Evolutionary conservation across 2,329 filamentous ascomycete genomes (phyloP).

Genomic region (Colletotrichum endophyticum): DNA sequence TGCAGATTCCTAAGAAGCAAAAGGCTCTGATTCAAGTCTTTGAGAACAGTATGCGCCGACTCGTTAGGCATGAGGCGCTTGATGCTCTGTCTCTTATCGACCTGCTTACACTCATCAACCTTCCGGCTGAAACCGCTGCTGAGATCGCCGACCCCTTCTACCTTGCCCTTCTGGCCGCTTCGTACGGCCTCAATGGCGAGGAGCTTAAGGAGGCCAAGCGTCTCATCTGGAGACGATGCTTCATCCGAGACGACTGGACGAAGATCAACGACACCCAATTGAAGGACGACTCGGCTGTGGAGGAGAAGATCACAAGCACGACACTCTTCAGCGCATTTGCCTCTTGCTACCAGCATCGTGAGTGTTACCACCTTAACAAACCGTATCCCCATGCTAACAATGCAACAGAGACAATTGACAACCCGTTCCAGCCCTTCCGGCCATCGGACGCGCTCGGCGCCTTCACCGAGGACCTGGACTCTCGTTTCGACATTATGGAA

Average conservation of each 20-base stretch:
- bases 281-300: conserved; percentile 73
- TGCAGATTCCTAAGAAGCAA: conserved; percentile 61
- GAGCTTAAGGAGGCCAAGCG: conserved; percentile 63
- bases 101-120: conserved; percentile 75
- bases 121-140: conserved; percentile 52
- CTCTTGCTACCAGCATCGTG: conserved; percentile 68
- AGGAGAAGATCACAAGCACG: conserved; percentile 67
- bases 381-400: conserved; percentile 28
- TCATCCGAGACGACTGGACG: conserved; percentile 85
- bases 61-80: conserved; percentile 76
- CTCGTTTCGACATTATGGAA: conserved; percentile 64
- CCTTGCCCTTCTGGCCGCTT: conserved; percentile 69
- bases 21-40: conserved; percentile 74
- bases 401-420: conserved; percentile 43
- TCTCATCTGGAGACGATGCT: conserved; percentile 86
- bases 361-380: conserved; percentile 20
- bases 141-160: conserved; percentile 74
- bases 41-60: conserved; percentile 69
- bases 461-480: conserved; percentile 65
- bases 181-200: conserved; percentile 58
- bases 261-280: conserved; percentile 78
- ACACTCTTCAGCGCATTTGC: conserved; percentile 71
- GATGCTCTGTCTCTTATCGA: conserved; percentile 72
- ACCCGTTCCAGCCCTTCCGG: conserved; percentile 48
- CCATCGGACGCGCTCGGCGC: conserved; percentile 64